phyloP scores from a whole-genome alignment of 108 stramenopile genomes.

The Cylindrotheca closterium region DNA sequence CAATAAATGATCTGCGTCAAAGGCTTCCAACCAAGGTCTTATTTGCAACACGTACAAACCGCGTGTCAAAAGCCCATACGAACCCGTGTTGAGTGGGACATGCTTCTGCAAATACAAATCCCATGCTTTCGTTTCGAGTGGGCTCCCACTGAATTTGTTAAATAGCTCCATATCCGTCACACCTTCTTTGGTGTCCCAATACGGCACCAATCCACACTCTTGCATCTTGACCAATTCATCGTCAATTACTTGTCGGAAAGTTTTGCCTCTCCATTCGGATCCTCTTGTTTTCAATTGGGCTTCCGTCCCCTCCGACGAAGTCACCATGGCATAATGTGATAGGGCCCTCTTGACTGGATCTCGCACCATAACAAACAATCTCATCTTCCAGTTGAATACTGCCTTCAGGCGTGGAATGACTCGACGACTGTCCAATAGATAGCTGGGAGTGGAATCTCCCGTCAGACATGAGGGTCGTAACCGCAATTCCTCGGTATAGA shows the following conservation, averaged over 20 bases:
- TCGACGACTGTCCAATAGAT: slow-evolving; percentile 86
- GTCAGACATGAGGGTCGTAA: slow-evolving; percentile 76
- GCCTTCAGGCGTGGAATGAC: slow-evolving; percentile 86
- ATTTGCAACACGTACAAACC: slow-evolving; percentile 94
- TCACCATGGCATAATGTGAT: slow-evolving; percentile 96
- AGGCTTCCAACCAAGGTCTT: slow-evolving; percentile 87
- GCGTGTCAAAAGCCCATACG: slow-evolving; percentile 83
- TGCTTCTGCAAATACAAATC: slow-evolving; percentile 57
- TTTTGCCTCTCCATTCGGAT: slow-evolving; percentile 71
- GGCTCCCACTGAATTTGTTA: slow-evolving; percentile 47
- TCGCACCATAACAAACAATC: slow-evolving; percentile 90
- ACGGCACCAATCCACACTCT: slow-evolving; percentile 75
- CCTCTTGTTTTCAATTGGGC: slow-evolving; percentile 83
- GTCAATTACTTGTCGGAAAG: slow-evolving; percentile 83
- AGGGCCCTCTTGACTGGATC: slow-evolving; percentile 90
- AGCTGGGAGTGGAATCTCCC: slow-evolving; percentile 96
- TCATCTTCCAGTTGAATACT: slow-evolving; percentile 62
- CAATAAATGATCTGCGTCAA: slow-evolving; percentile 67
- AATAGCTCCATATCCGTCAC: slow-evolving; percentile 45
- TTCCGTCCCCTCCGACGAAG: slow-evolving; percentile 73
- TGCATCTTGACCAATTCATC: slow-evolving; percentile 72
- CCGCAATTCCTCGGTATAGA: slow-evolving; percentile 61
- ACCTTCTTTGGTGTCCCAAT: slow-evolving; percentile 63
- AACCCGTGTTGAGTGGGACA: slow-evolving; percentile 82
- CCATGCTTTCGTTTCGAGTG: slow-evolving; percentile 69